Conservation (phyloP, 1,284 basidiomycete genomes). For the Rhizoctonia solani region DNA sequence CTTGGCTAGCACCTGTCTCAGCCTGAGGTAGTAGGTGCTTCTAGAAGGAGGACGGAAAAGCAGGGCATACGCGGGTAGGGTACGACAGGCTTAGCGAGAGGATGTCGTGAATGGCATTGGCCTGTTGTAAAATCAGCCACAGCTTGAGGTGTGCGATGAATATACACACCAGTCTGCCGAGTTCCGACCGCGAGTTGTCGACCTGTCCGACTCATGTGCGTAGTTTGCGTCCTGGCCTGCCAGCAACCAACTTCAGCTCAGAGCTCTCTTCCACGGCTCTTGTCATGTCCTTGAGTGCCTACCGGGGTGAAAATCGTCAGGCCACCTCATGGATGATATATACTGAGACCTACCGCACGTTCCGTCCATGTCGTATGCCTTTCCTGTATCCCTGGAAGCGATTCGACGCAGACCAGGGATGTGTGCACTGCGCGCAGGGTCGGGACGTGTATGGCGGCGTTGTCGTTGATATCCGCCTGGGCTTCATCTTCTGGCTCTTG, state of each 20-base stretch:
- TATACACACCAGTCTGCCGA: conserved; percentile 68
- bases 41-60: conserved; percentile 82
- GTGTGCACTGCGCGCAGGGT: conserved; percentile 48
- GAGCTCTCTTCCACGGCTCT: conserved; percentile 74
- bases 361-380: conserved; percentile 69
- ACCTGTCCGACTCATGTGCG: conserved; percentile 91
- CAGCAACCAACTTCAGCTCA: conserved; percentile 57
- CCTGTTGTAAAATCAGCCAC: conserved; percentile 49
- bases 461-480: conserved; percentile 48
- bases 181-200: conserved; percentile 75
- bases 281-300: conserved; percentile 75
- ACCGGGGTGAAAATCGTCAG: conserved; percentile 34
- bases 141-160: background rate
- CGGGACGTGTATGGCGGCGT: conserved; percentile 42
- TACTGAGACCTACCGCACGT: conserved; percentile 38
- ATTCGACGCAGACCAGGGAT: conserved; percentile 48
- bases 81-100: conserved; percentile 50
- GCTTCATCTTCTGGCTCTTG: conserved; percentile 50
- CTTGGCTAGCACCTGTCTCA: conserved; percentile 90
- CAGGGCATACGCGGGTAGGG: conserved; percentile 62
- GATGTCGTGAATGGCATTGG: conserved; percentile 64
- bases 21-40: conserved; percentile 92
- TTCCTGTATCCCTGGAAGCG: conserved; percentile 67
- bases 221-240: conserved; percentile 75
- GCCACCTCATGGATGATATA: conserved; percentile 10